Percentiles rank a stretch among this genome's conserved stretches.
Evolutionary conservation across 176 grass and related monocot species (phyloP).

Genomic region (Areca catechu): DNA sequence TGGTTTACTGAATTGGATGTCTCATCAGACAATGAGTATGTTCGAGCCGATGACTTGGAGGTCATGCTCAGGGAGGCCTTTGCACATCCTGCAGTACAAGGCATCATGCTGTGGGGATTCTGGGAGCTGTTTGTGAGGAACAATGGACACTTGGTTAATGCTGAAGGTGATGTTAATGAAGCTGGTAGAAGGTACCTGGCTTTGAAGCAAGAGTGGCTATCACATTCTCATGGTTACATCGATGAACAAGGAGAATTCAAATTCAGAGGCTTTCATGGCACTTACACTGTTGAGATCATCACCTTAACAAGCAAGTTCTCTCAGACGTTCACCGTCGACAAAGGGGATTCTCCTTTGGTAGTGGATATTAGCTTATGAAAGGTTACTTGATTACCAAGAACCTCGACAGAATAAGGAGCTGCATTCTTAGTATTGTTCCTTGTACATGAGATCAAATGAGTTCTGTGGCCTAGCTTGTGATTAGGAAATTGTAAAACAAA

Average conservation of each 20-base stretch:
- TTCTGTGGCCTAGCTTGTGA: too few species aligned
- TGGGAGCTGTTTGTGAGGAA: slow-evolving; percentile 89
- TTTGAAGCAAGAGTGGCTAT: slow-evolving; percentile 74
- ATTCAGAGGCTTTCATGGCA: slow-evolving; percentile 59
- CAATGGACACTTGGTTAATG: slow-evolving; percentile 52
- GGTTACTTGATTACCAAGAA: too few species aligned
- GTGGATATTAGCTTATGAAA: slow-evolving; percentile 43
- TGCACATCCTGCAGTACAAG: slow-evolving; percentile 76
- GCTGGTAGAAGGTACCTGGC: slow-evolving; percentile 38
- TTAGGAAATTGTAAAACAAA: too few species aligned
- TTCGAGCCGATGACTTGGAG: slow-evolving; percentile 88
- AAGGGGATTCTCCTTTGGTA: slow-evolving; percentile 46
- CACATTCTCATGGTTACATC: slow-evolving; percentile 31
- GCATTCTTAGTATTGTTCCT: too few species aligned
- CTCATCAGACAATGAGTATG: slow-evolving; percentile 53
- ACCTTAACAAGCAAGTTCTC: slow-evolving; percentile 37
- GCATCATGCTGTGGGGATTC: slow-evolving; percentile 87
- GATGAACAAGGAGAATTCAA: slow-evolving; percentile 56
- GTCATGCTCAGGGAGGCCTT: slow-evolving; percentile 70
- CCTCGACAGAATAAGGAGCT: slow-evolving; percentile 11
- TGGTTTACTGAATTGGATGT: slow-evolving; percentile 99
- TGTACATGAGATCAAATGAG: too few species aligned
- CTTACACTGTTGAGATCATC: slow-evolving; percentile 46
- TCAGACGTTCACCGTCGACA: slow-evolving; percentile 57
- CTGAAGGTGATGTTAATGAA: slow-evolving; percentile 65